These are phyloP conservation scores for Ogataea nonfermentans DNA, from an alignment of 805 yeast genomes.

Conservation along the genomic window DNA sequence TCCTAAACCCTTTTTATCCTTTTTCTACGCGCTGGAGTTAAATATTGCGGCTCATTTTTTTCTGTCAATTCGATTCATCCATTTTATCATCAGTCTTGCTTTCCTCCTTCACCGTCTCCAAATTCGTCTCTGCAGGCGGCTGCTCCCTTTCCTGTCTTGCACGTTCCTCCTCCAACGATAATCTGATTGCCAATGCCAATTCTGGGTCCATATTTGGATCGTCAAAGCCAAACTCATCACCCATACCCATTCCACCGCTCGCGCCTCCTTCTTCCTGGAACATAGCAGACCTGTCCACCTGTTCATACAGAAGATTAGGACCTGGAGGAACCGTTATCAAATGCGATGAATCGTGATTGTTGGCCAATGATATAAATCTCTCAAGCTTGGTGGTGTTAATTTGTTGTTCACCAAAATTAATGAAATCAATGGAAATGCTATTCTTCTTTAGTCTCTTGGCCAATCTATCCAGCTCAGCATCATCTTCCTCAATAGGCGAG, in stretches of 20 bases:
- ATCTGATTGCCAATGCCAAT: slow-evolving; percentile 89
- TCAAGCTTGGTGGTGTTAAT: slow-evolving; percentile 76
- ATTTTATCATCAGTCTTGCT: slow-evolving; percentile 20
- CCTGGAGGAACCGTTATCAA: slow-evolving; percentile 87
- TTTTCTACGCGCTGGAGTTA: slow-evolving; percentile 17
- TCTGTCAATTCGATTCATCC: slow-evolving; percentile 22
- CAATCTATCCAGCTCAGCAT: slow-evolving; percentile 71
- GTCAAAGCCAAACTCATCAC: slow-evolving; percentile 59
- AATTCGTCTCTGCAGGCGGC: slow-evolving; percentile 21
- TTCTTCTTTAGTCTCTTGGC: slow-evolving; percentile 94
- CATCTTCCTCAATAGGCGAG: slow-evolving; percentile 70
- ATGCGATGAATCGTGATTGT: slow-evolving; percentile 75
- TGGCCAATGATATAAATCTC: slow-evolving; percentile 70
- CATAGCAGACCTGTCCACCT: slow-evolving; percentile 72
- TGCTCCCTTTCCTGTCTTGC: slow-evolving; percentile 82
- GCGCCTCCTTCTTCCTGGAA: slow-evolving; percentile 63
- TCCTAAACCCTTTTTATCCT: slow-evolving; percentile 5
- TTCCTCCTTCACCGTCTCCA: slow-evolving; percentile 26
- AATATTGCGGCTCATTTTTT: slow-evolving; percentile 11
- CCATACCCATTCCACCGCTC: slow-evolving; percentile 36
- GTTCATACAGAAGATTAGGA: slow-evolving; percentile 78
- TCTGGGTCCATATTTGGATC: slow-evolving; percentile 97
- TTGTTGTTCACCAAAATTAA: slow-evolving; percentile 88
- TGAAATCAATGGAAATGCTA: slow-evolving; percentile 81
- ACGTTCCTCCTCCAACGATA: slow-evolving; percentile 93